Percentiles rank a stretch among this genome's conserved stretches.
These are phyloP conservation scores for Pyrus communis DNA, from an alignment of 306 rosid genomes.

Conservation along the genomic window DNA sequence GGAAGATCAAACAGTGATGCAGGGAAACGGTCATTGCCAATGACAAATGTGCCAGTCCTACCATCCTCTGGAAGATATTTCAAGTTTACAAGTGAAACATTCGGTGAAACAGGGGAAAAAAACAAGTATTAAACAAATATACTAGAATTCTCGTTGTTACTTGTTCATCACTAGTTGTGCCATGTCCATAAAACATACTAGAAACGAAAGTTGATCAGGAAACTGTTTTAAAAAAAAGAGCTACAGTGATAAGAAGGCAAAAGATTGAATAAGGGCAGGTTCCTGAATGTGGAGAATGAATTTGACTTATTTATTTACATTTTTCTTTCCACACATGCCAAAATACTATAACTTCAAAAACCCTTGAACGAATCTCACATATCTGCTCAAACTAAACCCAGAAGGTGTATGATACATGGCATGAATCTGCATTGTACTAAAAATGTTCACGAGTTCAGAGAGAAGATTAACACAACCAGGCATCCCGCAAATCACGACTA, in stretches of 20 bases:
- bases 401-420: neutral
- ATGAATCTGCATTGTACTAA: neutral
- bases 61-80: conserved; percentile 45
- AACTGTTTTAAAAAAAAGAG: neutral
- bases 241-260: neutral
- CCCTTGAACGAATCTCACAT: neutral
- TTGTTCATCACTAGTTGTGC: neutral
- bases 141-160: neutral
- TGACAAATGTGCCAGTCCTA: conserved; percentile 44
- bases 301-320: neutral
- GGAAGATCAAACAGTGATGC: conserved; percentile 88
- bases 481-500: neutral
- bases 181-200: neutral
- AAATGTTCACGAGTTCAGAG: neutral
- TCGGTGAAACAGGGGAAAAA: neutral
- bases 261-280: neutral
- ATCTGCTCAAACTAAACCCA: neutral
- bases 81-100: neutral
- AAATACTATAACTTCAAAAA: neutral
- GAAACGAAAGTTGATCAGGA: neutral
- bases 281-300: neutral
- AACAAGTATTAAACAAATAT: too few relatives aligned
- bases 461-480: neutral
- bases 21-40: conserved; percentile 65
- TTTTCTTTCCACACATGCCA: neutral